Evolutionary conservation across 345 rosid species (phyloP).

Genomic region (Syzygium aqueum): DNA sequence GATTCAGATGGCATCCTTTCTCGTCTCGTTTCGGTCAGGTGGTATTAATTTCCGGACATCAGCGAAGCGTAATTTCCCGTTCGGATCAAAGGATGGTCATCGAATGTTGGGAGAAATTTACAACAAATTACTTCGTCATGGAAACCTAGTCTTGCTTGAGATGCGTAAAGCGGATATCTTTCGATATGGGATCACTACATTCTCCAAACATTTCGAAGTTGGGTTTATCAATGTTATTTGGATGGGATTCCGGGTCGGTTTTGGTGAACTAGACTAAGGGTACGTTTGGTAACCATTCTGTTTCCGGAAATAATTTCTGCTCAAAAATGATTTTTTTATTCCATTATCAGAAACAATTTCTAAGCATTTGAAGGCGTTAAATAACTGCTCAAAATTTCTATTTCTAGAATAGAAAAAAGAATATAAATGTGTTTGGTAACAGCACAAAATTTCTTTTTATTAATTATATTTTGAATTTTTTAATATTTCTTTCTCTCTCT

Average conservation of each 20-base stretch:
- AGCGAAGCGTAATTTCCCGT: neutral
- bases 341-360: no score
- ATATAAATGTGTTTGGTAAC: no score
- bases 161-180: neutral
- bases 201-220: neutral
- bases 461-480: no score
- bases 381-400: no score
- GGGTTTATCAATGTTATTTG: neutral
- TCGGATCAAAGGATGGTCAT: neutral
- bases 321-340: no score
- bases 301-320: no score
- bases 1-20: neutral
- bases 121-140: neutral
- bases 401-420: no score
- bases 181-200: neutral
- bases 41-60: neutral
- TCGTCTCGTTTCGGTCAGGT: neutral
- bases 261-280: neutral
- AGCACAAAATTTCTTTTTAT: no score
- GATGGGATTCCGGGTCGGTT: neutral
- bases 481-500: no score
- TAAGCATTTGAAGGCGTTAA: no score
- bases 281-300: no score
- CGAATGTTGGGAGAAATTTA: neutral
- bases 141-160: neutral